Percentiles rank a stretch among this genome's conserved stretches.
Evolutionary conservation across 176 grass and related monocot genomes (phyloP).

Genomic region (Tillandsia fasciculata): DNA sequence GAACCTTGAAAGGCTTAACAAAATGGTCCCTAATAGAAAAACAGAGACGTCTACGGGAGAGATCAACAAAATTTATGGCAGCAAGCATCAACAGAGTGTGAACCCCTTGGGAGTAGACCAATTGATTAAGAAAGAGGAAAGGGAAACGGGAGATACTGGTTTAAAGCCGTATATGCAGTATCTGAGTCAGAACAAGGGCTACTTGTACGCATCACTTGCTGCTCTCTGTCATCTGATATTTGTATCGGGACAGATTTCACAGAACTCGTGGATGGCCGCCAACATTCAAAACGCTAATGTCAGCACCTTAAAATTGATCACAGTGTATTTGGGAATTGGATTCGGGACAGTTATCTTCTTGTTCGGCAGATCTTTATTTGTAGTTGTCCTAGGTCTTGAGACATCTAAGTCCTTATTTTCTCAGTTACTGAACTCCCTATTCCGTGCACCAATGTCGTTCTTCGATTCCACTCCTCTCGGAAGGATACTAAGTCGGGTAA

Average conservation of each 20-base stretch:
- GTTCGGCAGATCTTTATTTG: constrained; percentile 44
- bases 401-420: constrained; percentile 88
- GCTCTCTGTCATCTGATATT: constrained; percentile 51
- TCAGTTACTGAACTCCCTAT: constrained; percentile 58
- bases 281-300: constrained; percentile 67
- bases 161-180: constrained; percentile 72
- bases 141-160: constrained; percentile 73
- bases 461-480: constrained; percentile 90
- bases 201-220: constrained; percentile 40
- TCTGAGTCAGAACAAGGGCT: constrained; percentile 71
- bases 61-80: constrained; percentile 21
- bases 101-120: constrained; percentile 41
- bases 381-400: constrained; percentile 52
- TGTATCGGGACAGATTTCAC: constrained; percentile 74
- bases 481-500: constrained; percentile 88
- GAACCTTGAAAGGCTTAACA: constrained; percentile 34
- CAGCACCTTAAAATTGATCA: constrained; percentile 56
- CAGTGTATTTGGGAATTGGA: constrained; percentile 70
- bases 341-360: constrained; percentile 51
- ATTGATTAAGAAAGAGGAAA: constrained; percentile 80
- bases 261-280: constrained; percentile 92
- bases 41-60: constrained; percentile 32
- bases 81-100: constrained; percentile 18
- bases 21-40: constrained; percentile 11
- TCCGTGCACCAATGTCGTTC: constrained; percentile 82